Percentiles rank a stretch among this genome's conserved stretches.
Evolutionary conservation across 257 asterid genomes (phyloP).

Genomic region (Misopates orontium): DNA sequence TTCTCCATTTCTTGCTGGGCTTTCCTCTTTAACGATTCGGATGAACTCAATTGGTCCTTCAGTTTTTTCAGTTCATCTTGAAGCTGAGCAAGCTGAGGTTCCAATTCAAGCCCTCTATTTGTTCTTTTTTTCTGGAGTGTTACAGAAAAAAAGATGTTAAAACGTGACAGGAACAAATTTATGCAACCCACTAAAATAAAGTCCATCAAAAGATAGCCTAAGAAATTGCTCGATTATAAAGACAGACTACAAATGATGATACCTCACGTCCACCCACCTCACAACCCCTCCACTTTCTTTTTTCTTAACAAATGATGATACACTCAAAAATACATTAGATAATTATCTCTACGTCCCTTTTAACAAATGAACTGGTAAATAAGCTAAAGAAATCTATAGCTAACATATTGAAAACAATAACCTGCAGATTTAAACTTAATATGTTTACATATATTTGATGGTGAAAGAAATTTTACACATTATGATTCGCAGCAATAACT

Average conservation of each 20-base stretch:
- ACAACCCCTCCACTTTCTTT: too few species aligned
- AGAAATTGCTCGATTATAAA: neutral
- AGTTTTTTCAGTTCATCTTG: constrained; percentile 73
- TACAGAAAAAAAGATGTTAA: neutral
- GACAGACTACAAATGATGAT: neutral
- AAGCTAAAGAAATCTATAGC: neutral
- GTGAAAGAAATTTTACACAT: too few species aligned
- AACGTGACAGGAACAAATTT: neutral
- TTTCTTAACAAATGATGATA: neutral
- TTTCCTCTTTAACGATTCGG: constrained; percentile 65
- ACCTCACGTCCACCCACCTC: neutral
- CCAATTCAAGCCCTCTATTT: constrained; percentile 54
- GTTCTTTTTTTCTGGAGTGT: constrained; percentile 59
- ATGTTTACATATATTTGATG: neutral
- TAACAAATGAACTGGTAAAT: neutral
- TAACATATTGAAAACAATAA: neutral
- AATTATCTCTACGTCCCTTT: neutral
- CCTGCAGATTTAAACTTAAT: neutral
- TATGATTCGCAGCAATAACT: too few species aligned
- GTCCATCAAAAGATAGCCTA: constrained; percentile 2
- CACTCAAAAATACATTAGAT: neutral
- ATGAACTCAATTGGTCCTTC: constrained; percentile 65
- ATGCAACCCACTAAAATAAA: neutral
- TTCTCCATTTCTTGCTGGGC: constrained; percentile 78
- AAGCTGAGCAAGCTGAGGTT: constrained; percentile 66